A percentile compares a stretch with the other conserved stretches of the same genome.
Conservation (phyloP, 768 basidiomycete genomes). For the Tubosaeta sp. region DNA sequence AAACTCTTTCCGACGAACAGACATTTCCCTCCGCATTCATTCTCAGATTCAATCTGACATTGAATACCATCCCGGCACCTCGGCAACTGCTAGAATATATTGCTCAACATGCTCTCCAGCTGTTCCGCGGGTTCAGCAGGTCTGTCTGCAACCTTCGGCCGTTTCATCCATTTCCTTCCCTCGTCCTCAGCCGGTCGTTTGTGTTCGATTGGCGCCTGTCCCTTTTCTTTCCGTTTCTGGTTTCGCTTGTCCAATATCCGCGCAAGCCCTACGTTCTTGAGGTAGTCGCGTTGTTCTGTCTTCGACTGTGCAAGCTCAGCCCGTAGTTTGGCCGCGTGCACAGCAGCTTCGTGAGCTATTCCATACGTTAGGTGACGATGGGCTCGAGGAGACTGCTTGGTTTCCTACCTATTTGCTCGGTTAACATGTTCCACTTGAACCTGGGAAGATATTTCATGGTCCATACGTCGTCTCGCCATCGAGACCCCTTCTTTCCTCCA, state of each 20-base stretch:
- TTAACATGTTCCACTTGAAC: conserved; percentile 99
- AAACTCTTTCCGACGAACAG: conserved; percentile 11
- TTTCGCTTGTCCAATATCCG: conserved; percentile 80
- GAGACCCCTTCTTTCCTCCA: conserved; percentile 84
- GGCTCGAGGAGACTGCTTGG: neutral
- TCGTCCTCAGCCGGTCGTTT: conserved; percentile 15
- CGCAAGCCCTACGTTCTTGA: conserved; percentile 91
- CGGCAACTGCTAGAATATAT: conserved; percentile 43
- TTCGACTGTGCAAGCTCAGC: conserved; percentile 86
- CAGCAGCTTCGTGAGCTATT: conserved; percentile 87
- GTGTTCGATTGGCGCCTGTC: conserved; percentile 40
- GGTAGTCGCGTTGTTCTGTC: conserved; percentile 87
- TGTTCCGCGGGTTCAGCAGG: conserved; percentile 18
- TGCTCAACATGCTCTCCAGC: conserved; percentile 45
- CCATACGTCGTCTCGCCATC: conserved; percentile 98
- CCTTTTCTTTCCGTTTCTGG: conserved; percentile 57
- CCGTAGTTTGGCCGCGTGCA: conserved; percentile 85
- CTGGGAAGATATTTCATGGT: conserved; percentile 98
- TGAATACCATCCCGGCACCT: conserved; percentile 8
- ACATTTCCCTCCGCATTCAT: conserved; percentile 15
- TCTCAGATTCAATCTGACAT: conserved; percentile 26
- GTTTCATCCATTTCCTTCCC: conserved; percentile 12
- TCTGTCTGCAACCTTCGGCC: conserved; percentile 6
- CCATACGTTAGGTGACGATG: conserved; percentile 8
- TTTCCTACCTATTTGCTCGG: conserved; percentile 91